phyloP scores from a whole-genome alignment of 257 asterid genomes.

The Jacaranda mimosifolia region DNA sequence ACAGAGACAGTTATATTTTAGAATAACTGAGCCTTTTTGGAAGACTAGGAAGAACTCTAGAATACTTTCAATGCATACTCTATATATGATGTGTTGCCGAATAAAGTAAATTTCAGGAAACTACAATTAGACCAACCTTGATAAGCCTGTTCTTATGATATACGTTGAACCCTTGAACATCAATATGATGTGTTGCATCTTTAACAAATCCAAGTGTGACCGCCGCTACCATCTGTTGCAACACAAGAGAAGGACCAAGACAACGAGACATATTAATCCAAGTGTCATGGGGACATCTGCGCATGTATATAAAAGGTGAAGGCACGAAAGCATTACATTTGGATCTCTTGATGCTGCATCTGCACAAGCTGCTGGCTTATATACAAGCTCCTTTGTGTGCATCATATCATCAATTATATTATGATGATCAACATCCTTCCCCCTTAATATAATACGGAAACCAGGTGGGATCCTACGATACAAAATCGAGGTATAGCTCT shows the following conservation, averaged over 20 bases:
- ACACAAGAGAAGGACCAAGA: not conserved
- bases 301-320: not conserved
- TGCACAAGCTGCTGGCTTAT: slow-evolving; percentile 57
- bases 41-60: not conserved
- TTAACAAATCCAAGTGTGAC: slow-evolving; percentile 76
- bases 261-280: not conserved
- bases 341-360: slow-evolving; percentile 47
- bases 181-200: slow-evolving; percentile 77
- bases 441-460: slow-evolving; percentile 69
- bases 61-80: too few relatives aligned
- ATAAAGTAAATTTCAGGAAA: too few relatives aligned
- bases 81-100: too few relatives aligned
- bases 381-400: slow-evolving; percentile 37
- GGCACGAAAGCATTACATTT: slow-evolving; percentile 46
- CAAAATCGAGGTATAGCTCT: slow-evolving; percentile 83
- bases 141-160: slow-evolving; percentile 88
- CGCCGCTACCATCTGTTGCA: slow-evolving; percentile 51
- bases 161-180: slow-evolving; percentile 88
- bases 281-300: not conserved
- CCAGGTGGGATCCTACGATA: slow-evolving; percentile 62
- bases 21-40: too few relatives aligned
- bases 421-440: slow-evolving; percentile 68
- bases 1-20: not conserved
- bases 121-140: slow-evolving; percentile 48
- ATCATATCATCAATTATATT: slow-evolving; percentile 60